Base-by-base conservation (phyloP, 1,139 yeast genomes). In the Yamadazyma blattariae region DNA sequence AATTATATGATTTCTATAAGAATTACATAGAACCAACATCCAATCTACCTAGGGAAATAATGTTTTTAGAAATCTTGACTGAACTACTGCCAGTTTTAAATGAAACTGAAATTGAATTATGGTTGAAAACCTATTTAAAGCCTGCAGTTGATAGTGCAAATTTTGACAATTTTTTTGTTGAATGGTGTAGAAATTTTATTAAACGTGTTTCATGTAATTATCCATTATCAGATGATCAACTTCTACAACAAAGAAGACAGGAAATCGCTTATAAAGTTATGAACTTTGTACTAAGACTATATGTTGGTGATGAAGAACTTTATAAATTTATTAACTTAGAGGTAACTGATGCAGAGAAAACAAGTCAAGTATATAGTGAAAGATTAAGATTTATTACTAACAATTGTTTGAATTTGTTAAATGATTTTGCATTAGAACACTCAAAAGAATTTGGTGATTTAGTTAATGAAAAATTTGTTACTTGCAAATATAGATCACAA, bases 131-230 rank as follows among this genome's bases (percentile, higher is more conserved):
- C n/a, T 73, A 77, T 46, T 53, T 72, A 8, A 60, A 61, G 16
- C 76, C 80, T 0, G 82, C 85, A 0, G 60, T 80, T 2, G 82
- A 81, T 50, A 76, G 83, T 30, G 82, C 82, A 0, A 83, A 85
- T 2, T 66, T 47, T 37, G 71, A 68, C 40, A 40, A 55, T 10
- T 42, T 42, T 19, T 65, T 67, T 30, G 80, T 77, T 1, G 57
- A 56, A 7, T 62, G 66, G 25, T 49, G 80, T 6, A 53, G 76
- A 26, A 57, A 59, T 8, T 65, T 79, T 24, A 50, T 82, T 11
- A 39, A 51, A 13, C 54, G 56, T 2, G 56, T 74, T 8, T 48
- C 70, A 13, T 40, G 50, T 9, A 46, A 51, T 34, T 42, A 50
- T 4, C 47, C 47, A 27, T 41, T 54, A 2, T 44, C 61, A 4